A percentile compares a stretch with the other conserved stretches of the same genome.
phyloP scores from a whole-genome alignment of 345 rosid genomes.

The Eucalyptus paniculata region DNA sequence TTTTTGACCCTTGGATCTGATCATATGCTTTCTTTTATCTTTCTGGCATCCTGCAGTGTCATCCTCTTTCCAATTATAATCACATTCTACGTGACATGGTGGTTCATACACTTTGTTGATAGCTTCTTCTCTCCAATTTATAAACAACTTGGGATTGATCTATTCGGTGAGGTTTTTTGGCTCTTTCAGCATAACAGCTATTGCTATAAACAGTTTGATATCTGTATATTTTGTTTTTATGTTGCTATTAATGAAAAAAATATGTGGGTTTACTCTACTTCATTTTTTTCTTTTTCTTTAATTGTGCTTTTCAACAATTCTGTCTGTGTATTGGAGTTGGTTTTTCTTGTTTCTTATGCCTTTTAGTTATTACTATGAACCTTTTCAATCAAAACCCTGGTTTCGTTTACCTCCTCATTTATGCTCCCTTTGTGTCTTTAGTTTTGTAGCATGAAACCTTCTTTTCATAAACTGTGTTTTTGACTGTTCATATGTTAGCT shows the following conservation, averaged over 20 bases:
- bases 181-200: neutral
- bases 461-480: neutral
- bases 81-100: constrained; percentile 97
- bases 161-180: constrained; percentile 55
- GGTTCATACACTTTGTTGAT: constrained; percentile 99
- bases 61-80: constrained; percentile 89
- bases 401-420: neutral
- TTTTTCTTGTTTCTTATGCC: neutral
- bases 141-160: constrained; percentile 83
- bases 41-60: constrained; percentile 50
- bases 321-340: neutral
- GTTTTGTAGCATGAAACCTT: neutral
- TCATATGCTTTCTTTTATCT: neutral
- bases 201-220: neutral
- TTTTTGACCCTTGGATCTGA: neutral
- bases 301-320: neutral
- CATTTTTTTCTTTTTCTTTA: neutral
- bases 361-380: neutral
- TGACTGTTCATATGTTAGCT: neutral
- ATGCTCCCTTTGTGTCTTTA: neutral
- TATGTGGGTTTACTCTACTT: neutral
- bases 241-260: neutral
- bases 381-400: neutral
- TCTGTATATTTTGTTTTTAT: neutral
- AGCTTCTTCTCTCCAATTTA: constrained; percentile 97